A percentile compares a stretch with the other conserved stretches of the same genome.
phyloP scores from a whole-genome alignment of 371 early-diverging fungal species.

The Lichtheimia ornata region DNA sequence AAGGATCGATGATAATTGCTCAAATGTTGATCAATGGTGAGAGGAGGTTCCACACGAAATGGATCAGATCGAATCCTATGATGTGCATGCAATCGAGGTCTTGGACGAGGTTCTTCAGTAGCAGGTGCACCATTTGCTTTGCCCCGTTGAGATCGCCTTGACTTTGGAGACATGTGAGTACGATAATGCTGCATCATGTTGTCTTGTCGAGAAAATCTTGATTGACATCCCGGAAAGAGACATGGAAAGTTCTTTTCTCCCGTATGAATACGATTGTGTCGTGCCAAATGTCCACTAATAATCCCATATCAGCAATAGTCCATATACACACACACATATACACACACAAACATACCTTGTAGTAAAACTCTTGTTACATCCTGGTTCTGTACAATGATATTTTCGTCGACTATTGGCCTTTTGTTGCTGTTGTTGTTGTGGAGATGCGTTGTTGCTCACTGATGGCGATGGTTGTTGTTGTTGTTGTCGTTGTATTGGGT shows the following conservation, averaged over 20 bases:
- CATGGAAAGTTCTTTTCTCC: slow-evolving; percentile 92
- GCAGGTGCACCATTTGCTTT: slow-evolving; percentile 10
- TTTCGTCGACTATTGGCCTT: slow-evolving; percentile 27
- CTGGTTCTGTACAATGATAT: slow-evolving; percentile 46
- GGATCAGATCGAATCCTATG: slow-evolving; percentile 47
- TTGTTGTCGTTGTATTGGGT: background rate
- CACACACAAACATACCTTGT: slow-evolving; percentile 38
- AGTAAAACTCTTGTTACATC: slow-evolving; percentile 53
- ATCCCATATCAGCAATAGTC: background rate
- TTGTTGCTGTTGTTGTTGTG: slow-evolving; percentile 15
- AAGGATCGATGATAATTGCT: slow-evolving; percentile 29
- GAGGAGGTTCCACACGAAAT: slow-evolving; percentile 34
- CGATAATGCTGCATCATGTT: slow-evolving; percentile 92
- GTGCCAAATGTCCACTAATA: slow-evolving; percentile 77
- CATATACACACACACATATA: background rate
- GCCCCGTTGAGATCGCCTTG: slow-evolving; percentile 56
- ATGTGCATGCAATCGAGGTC: slow-evolving; percentile 44
- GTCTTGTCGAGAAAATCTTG: slow-evolving; percentile 86
- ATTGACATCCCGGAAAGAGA: slow-evolving; percentile 77
- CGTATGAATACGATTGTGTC: slow-evolving; percentile 90
- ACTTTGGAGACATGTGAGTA: slow-evolving; percentile 79
- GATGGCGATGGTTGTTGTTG: slow-evolving; percentile 1
- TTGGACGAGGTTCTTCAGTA: slow-evolving; percentile 22
- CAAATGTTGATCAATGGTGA: slow-evolving; percentile 53
- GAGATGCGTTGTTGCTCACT: background rate